These are phyloP conservation scores for Heliosperma pusillum DNA, from an alignment of 148 eudicot genomes.

Conservation along the genomic window DNA sequence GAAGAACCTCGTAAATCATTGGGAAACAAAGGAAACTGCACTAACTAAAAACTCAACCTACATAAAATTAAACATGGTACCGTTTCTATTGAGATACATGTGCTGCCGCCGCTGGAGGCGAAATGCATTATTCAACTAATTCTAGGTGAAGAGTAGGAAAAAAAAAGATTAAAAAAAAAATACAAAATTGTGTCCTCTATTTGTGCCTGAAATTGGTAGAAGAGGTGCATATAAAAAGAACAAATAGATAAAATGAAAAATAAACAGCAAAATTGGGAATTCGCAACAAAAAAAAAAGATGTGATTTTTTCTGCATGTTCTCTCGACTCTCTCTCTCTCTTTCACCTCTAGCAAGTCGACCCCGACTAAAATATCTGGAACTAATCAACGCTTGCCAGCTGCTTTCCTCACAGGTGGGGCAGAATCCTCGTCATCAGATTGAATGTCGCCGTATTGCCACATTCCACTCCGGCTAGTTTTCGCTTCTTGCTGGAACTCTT, in stretches of 20 bases:
- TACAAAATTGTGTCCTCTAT: neutral
- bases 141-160: neutral
- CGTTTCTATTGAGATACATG: neutral
- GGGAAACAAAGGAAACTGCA: no score
- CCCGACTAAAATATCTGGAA: neutral
- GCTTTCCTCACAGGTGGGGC: slow-evolving; percentile 59
- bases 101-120: neutral
- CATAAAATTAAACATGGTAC: neutral
- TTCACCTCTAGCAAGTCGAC: slow-evolving; percentile 10
- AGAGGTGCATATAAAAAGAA: neutral
- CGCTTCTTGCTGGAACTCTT: slow-evolving; percentile 67
- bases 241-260: neutral
- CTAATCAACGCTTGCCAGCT: slow-evolving; percentile 57
- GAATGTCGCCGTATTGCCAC: slow-evolving; percentile 84
- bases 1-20: no score
- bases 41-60: neutral
- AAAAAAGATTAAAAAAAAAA: no score
- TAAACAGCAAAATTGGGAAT: slow-evolving; percentile 29
- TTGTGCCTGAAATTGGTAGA: slow-evolving; percentile 5
- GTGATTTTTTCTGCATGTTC: slow-evolving; percentile 13
- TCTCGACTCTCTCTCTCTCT: slow-evolving; percentile 8
- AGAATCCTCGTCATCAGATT: slow-evolving; percentile 79
- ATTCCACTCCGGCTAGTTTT: slow-evolving; percentile 52
- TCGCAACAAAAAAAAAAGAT: slow-evolving; percentile 1
- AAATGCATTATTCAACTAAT: neutral